Percentiles rank a stretch among this genome's conserved stretches.
Evolutionary conservation across 116 monocot species (phyloP).

Genomic region (Dioscorea cayenensis): DNA sequence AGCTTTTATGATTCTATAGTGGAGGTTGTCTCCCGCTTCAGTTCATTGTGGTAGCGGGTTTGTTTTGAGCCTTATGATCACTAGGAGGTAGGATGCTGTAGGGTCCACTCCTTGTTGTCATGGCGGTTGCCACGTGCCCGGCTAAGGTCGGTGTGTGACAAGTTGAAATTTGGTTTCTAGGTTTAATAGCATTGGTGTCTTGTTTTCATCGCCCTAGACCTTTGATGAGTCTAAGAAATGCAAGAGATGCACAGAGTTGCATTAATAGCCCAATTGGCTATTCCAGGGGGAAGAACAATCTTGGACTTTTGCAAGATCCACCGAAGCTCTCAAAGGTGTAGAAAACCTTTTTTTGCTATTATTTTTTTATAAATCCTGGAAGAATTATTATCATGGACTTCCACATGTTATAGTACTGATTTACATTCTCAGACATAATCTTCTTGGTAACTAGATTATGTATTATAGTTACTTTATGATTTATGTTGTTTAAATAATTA

Average conservation of each 20-base stretch:
- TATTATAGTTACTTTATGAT: too few species aligned
- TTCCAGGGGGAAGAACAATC: slow-evolving; percentile 32
- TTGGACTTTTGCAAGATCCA: slow-evolving; percentile 25
- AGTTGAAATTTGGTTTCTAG: slow-evolving; percentile 71
- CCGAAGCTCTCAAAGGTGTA: slow-evolving; percentile 43
- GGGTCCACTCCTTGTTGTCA: too few species aligned
- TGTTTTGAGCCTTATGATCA: too few species aligned
- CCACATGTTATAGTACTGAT: neutral
- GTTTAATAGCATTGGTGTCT: slow-evolving; percentile 47
- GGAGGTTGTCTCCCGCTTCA: too few species aligned
- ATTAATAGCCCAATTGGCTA: slow-evolving; percentile 42
- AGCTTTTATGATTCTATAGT: too few species aligned
- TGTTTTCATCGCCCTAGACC: slow-evolving; percentile 25
- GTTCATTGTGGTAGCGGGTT: too few species aligned
- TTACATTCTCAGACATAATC: neutral
- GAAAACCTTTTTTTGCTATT: neutral
- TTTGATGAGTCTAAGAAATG: slow-evolving; percentile 22
- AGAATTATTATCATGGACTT: too few species aligned
- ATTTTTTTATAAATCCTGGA: neutral
- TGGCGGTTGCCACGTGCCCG: too few species aligned
- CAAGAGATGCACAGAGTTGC: slow-evolving; percentile 32
- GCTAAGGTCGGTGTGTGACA: too few species aligned
- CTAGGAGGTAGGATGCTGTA: too few species aligned
- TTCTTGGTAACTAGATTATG: neutral
- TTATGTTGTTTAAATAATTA: too few species aligned